Evolutionary conservation across 257 asterid species (phyloP).

Genomic region (Solanum corneliomulleri): DNA sequence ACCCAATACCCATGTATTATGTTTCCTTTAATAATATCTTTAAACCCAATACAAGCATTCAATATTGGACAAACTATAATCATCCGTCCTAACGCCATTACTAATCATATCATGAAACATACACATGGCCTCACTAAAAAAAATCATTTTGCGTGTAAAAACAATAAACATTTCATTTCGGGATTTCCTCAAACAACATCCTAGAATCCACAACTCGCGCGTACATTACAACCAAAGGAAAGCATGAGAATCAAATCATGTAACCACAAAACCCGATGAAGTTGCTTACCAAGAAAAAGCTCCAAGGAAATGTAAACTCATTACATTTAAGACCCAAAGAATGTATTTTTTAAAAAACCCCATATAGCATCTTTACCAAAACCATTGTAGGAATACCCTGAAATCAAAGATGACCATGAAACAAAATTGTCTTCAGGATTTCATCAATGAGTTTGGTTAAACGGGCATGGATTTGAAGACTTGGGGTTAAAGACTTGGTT

Average conservation of each 20-base stretch:
- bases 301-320: slow-evolving; percentile 2
- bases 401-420: slow-evolving; percentile 8
- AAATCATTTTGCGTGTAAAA: background rate
- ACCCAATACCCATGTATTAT: background rate
- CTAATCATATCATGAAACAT: background rate
- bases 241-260: slow-evolving; percentile 3
- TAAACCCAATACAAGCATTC: background rate
- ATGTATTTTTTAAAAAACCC: background rate
- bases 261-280: background rate
- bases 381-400: slow-evolving; percentile 3
- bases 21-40: background rate
- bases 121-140: background rate
- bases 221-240: background rate
- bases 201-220: background rate
- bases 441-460: background rate
- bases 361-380: slow-evolving; percentile 1
- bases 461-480: slow-evolving; percentile 2
- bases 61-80: background rate
- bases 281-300: background rate
- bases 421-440: slow-evolving; percentile 9
- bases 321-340: slow-evolving; percentile 2
- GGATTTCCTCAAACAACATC: slow-evolving; percentile 1
- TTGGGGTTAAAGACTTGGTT: background rate
- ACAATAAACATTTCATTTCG: background rate
- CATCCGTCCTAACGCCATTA: background rate